Percentiles rank a stretch among this genome's conserved stretches.
Conservation (phyloP, 495 filamentous ascomycete species). For the Cairneyella variabilis region DNA sequence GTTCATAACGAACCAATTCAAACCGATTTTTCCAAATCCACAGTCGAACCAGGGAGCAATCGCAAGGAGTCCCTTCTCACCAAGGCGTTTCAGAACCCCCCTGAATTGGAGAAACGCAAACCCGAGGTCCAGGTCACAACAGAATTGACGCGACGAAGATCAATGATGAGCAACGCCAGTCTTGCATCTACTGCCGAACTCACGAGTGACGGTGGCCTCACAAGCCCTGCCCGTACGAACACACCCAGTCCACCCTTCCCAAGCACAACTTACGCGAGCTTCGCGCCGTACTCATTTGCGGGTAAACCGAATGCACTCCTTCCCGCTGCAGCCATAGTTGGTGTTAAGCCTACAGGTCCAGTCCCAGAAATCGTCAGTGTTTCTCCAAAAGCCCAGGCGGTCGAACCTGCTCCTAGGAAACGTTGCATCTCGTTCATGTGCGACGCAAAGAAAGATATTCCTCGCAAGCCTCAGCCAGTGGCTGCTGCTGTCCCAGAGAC, state of each 20-base stretch:
- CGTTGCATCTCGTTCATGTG: constrained; percentile 94
- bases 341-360: neutral
- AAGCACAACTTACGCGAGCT: constrained; percentile 25
- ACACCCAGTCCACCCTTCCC: constrained; percentile 83
- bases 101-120: constrained; percentile 44
- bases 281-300: constrained; percentile 21
- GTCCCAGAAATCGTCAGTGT: constrained; percentile 1
- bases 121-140: constrained; percentile 32
- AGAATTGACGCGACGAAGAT: constrained; percentile 52
- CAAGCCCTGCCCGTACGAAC: constrained; percentile 83
- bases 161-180: constrained; percentile 74
- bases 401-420: constrained; percentile 47
- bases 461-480: constrained; percentile 10
- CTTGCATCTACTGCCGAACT: constrained; percentile 78
- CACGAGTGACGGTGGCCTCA: constrained; percentile 86
- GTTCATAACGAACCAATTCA: constrained; percentile 24
- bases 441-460: constrained; percentile 31
- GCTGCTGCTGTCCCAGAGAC: constrained; percentile 5
- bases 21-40: constrained; percentile 38
- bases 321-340: neutral
- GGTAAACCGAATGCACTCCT: constrained; percentile 1
- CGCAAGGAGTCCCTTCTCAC: constrained; percentile 75
- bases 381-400: constrained; percentile 25
- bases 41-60: constrained; percentile 35
- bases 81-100: constrained; percentile 65